phyloP scores from a whole-genome alignment of 768 basidiomycete genomes.

The Naganishia friedmannii region DNA sequence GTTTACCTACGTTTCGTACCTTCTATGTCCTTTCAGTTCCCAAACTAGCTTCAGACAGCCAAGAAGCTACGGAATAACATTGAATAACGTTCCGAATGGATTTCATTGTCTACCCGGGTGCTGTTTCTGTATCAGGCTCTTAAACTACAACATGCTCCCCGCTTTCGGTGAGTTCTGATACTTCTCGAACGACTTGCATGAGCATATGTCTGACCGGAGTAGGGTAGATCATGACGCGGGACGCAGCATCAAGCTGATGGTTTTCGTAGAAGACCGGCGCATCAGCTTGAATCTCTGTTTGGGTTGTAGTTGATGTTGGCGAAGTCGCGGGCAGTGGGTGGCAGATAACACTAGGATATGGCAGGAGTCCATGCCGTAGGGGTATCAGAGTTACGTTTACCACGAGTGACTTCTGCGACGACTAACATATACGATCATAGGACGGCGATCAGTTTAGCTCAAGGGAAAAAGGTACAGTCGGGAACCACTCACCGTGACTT shows the following conservation, averaged over 20 bases:
- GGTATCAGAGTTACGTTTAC: constrained; percentile 23
- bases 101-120: not conserved
- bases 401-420: constrained; percentile 2
- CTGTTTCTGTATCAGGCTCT: not conserved
- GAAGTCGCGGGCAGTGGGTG: constrained; percentile 17
- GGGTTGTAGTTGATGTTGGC: not conserved
- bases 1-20: too few relatives aligned
- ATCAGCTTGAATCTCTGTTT: not conserved
- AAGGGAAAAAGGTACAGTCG: not conserved
- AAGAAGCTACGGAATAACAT: too few relatives aligned
- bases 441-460: not conserved
- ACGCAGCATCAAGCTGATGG: constrained; percentile 29
- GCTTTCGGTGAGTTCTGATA: not conserved
- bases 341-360: constrained; percentile 25
- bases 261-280: constrained; percentile 26
- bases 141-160: constrained; percentile 2
- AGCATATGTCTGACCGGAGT: constrained; percentile 12
- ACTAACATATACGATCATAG: not conserved
- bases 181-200: constrained; percentile 24
- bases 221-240: constrained; percentile 25
- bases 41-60: too few relatives aligned
- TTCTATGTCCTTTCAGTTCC: too few relatives aligned
- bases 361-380: constrained; percentile 25
- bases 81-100: not conserved
- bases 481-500: constrained; percentile 20